Conservation (phyloP, 1,284 basidiomycete species). For the Takashimella tepidaria region DNA sequence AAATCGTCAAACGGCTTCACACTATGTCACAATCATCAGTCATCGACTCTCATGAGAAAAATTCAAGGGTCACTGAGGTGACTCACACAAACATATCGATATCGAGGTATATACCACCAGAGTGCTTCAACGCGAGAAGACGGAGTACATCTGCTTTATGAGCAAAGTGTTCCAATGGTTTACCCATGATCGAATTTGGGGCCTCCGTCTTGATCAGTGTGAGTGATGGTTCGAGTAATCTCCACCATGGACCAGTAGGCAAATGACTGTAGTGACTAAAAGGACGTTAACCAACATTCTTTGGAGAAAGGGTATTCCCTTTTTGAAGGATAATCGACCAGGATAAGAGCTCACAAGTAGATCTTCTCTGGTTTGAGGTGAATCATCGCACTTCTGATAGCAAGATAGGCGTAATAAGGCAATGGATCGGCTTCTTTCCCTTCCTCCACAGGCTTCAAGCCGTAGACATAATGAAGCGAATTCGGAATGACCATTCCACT, state of each 20-base stretch:
- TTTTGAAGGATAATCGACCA: background rate
- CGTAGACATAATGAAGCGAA: conserved; percentile 47
- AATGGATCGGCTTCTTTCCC: conserved; percentile 37
- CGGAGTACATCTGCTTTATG: conserved; percentile 46
- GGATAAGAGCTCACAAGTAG: conserved; percentile 39
- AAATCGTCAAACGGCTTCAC: conserved; percentile 40
- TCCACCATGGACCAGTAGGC: conserved; percentile 47
- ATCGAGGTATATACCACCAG: conserved; percentile 52
- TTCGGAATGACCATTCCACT: conserved; percentile 43
- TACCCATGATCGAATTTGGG: conserved; percentile 37
- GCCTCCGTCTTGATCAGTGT: conserved; percentile 39
- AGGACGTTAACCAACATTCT: background rate
- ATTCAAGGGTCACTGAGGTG: background rate
- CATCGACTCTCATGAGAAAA: background rate
- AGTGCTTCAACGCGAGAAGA: conserved; percentile 40
- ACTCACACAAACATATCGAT: conserved; percentile 49
- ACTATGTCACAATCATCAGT: conserved; percentile 13
- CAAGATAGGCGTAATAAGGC: conserved; percentile 50
- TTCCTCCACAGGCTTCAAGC: conserved; percentile 35
- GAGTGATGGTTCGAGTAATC: conserved; percentile 39
- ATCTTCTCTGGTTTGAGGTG: conserved; percentile 46
- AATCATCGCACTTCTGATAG: conserved; percentile 47
- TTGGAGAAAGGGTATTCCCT: too few relatives aligned
- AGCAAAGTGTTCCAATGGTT: conserved; percentile 40
- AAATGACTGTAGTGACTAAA: conserved; percentile 45